Evolutionary conservation across 108 stramenopile genomes (phyloP).

Genomic region (Skeletonema potamos): DNA sequence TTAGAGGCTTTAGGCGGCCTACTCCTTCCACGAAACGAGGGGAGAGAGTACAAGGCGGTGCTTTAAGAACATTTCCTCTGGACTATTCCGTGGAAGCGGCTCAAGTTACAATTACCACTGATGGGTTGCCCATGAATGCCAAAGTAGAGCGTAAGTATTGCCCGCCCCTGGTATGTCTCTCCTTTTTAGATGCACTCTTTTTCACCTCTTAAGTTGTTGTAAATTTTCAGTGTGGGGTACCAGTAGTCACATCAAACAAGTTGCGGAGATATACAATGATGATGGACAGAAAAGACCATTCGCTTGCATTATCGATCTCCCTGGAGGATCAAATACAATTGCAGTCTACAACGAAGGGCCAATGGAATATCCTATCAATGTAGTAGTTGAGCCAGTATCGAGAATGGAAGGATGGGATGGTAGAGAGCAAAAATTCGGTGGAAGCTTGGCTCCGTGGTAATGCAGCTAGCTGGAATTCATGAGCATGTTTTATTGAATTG

Average conservation of each 20-base stretch:
- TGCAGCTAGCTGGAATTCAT: neutral
- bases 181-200: too few relatives aligned
- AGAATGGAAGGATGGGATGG: conserved; percentile 42
- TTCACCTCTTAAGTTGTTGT: too few relatives aligned
- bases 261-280: conserved; percentile 49
- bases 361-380: conserved; percentile 42
- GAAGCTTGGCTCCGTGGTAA: conserved; percentile 40
- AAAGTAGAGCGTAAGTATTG: conserved; percentile 45
- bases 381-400: conserved; percentile 35
- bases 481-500: conserved; percentile 1
- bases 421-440: conserved; percentile 29
- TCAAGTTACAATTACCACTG: conserved; percentile 33
- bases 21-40: conserved; percentile 13
- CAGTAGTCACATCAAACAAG: conserved; percentile 30
- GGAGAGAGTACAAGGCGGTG: conserved; percentile 40
- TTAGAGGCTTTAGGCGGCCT: conserved; percentile 19
- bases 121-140: conserved; percentile 47
- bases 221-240: conserved; percentile 51
- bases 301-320: conserved; percentile 32
- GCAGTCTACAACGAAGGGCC: conserved; percentile 47
- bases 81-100: conserved; percentile 42
- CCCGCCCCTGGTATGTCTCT: too few relatives aligned
- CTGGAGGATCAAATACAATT: conserved; percentile 41
- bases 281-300: conserved; percentile 39
- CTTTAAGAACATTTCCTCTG: conserved; percentile 34